Base-by-base conservation (phyloP, 148 eudicot genomes). In the Polygonum maritimum region DNA sequence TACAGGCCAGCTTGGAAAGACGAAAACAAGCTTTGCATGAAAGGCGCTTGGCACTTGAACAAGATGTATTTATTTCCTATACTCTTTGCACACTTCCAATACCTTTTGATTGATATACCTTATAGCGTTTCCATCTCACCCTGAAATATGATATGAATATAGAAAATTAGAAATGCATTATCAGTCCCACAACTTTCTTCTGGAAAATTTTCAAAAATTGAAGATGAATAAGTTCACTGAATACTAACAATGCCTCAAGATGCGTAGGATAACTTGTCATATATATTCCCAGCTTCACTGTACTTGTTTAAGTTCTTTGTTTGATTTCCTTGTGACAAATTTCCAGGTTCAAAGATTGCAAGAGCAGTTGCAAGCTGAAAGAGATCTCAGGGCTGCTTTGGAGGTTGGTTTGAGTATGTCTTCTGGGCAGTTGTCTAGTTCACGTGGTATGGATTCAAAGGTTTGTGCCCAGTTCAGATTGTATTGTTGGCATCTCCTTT, bases 321-420 rank as follows among this genome's bases (percentile, higher is more conserved):
- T 60, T 60, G 38, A 60, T 60, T 60, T 60, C 15, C 16, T 15
- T 39, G 7, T 38, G 52, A 54, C 33, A 84, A 10, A 15, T 38
- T 36, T 39, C 55, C 75, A 95, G 98, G 98, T 95, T 69, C 91
- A 93, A 77, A 92, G 97, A 85, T 82, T 95, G 79, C 98, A 95
- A 83, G 98, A 95, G 83, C 98, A 95, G 89, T 83, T 95, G 75
- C 97, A 90, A 84, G 98, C 97, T 39, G 98, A 95, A 86, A 90
- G 98, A 86, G 98, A 95, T 84, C 85, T 95, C 78, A 88, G 98
- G 71, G 92, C 94, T 79, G 98, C 98, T 48, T 80, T 95, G 79
- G 98, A 95, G 83, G 98, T 95, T 77, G 98, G 98, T 70, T 78
- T 95, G 84, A 95, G 97, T 90, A 89, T 95, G 97, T 92, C 98